These are phyloP conservation scores for Cladobotryum protrusum DNA, from an alignment of 2,329 filamentous ascomycete genomes.

Conservation along the genomic window DNA sequence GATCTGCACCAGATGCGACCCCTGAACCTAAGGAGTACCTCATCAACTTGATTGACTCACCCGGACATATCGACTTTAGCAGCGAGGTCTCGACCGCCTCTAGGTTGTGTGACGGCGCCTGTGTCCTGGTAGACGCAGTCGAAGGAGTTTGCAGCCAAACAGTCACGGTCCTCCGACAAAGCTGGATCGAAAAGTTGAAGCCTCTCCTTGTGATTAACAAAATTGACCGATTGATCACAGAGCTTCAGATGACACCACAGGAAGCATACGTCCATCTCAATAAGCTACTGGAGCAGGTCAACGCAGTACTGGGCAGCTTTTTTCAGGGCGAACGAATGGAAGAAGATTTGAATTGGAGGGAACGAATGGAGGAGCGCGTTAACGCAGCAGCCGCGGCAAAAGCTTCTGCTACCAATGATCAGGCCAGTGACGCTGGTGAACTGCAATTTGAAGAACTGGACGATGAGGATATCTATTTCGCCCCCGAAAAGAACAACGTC, in stretches of 20 bases:
- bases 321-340: constrained; percentile 98
- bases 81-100: constrained; percentile 97
- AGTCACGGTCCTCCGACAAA: constrained; percentile 89
- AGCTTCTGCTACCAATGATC: constrained; percentile 41
- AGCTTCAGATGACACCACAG: constrained; percentile 84
- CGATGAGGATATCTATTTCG: constrained; percentile 96
- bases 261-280: constrained; percentile 88
- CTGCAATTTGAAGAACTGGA: constrained; percentile 80
- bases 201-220: constrained; percentile 96
- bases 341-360: constrained; percentile 92
- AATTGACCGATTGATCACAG: constrained; percentile 89
- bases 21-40: constrained; percentile 82
- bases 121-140: constrained; percentile 92
- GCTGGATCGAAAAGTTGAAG: constrained; percentile 93
- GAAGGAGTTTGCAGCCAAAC: constrained; percentile 98
- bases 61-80: constrained; percentile 97
- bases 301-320: constrained; percentile 94
- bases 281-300: constrained; percentile 90
- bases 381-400: constrained; percentile 63
- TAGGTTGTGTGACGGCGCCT: constrained; percentile 85
- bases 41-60: constrained; percentile 96
- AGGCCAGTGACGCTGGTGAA: constrained; percentile 50
- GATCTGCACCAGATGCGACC: constrained; percentile 58
- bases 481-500: constrained; percentile 96
- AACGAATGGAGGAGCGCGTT: constrained; percentile 81